Percentiles rank a stretch among this genome's conserved stretches.
Conservation (phyloP, 768 basidiomycete species). For the Agaricus sinodeliciosus region DNA sequence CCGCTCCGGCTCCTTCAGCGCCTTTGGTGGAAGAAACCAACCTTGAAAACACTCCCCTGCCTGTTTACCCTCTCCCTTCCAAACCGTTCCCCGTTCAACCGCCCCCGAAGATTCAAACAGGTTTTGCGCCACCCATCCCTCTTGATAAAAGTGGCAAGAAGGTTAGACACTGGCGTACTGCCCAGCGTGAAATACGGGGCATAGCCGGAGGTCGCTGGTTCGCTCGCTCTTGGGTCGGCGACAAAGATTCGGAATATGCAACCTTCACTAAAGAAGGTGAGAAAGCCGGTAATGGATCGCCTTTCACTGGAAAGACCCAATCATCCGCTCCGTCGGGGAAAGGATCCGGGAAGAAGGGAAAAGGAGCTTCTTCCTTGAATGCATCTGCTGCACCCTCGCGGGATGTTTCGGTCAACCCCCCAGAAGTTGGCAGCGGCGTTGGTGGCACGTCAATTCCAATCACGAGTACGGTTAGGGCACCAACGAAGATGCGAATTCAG, state of each 20-base stretch:
- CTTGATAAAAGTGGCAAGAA: slow-evolving; percentile 59
- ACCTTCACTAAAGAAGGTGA: slow-evolving; percentile 29
- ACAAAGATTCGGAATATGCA: slow-evolving; percentile 68
- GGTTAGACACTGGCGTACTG: slow-evolving; percentile 67
- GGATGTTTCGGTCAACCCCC: slow-evolving; percentile 43
- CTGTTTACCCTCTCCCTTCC: slow-evolving; percentile 72
- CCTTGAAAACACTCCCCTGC: slow-evolving; percentile 56
- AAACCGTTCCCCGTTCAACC: slow-evolving; percentile 81
- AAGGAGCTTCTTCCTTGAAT: slow-evolving; percentile 30
- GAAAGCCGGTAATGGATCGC: slow-evolving; percentile 17
- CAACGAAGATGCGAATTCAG: slow-evolving; percentile 65
- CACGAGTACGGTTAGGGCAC: slow-evolving; percentile 36
- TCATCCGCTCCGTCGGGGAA: slow-evolving; percentile 33
- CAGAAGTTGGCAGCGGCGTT: not conserved
- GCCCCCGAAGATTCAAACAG: slow-evolving; percentile 67
- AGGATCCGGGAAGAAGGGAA: slow-evolving; percentile 34
- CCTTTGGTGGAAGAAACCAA: slow-evolving; percentile 37
- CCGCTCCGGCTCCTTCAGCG: slow-evolving; percentile 17
- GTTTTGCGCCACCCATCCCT: slow-evolving; percentile 60
- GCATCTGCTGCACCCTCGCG: slow-evolving; percentile 52
- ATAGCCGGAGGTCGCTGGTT: slow-evolving; percentile 85
- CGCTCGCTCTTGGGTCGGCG: slow-evolving; percentile 74
- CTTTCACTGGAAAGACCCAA: slow-evolving; percentile 25
- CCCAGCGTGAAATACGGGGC: slow-evolving; percentile 72
- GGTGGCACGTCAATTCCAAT: slow-evolving; percentile 22